These are phyloP conservation scores for Suillus weaverae DNA, from an alignment of 768 basidiomycete species.

Conservation along the genomic window DNA sequence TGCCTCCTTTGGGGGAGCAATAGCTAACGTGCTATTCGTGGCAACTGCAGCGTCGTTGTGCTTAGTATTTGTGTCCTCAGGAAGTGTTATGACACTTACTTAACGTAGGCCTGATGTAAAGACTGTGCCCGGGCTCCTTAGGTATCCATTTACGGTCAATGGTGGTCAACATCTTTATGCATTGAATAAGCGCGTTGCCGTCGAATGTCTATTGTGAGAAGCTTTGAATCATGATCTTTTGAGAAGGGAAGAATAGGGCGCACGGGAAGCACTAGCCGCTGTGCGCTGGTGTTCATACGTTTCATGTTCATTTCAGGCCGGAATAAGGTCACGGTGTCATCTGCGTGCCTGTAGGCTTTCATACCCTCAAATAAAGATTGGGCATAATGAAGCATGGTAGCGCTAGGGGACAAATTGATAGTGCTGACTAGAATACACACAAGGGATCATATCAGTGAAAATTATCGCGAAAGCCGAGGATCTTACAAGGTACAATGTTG, in stretches of 20 bases:
- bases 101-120: conserved; percentile 86
- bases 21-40: conserved; percentile 47
- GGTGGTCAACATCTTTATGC: conserved; percentile 84
- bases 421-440: conserved; percentile 20
- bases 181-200: conserved; percentile 66
- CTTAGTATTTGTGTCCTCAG: conserved; percentile 7
- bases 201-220: conserved; percentile 61
- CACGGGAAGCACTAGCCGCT: conserved; percentile 75
- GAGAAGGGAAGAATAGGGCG: conserved; percentile 20
- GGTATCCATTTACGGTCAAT: conserved; percentile 93
- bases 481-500: conserved; percentile 79
- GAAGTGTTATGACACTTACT: conserved; percentile 36
- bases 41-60: conserved; percentile 59
- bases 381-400: conserved; percentile 89
- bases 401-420: conserved; percentile 32
- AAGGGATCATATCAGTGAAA: conserved; percentile 11
- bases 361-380: conserved; percentile 90
- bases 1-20: conserved; percentile 66
- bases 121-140: conserved; percentile 78
- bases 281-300: conserved; percentile 86
- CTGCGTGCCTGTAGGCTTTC: conserved; percentile 83
- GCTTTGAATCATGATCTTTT: conserved; percentile 2
- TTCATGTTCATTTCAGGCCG: conserved; percentile 98
- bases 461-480: neutral
- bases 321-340: conserved; percentile 80